Percentiles rank a stretch among this genome's conserved stretches.
phyloP scores from a whole-genome alignment of 2,329 filamentous ascomycete species.

The Aurifilum marmelostoma region DNA sequence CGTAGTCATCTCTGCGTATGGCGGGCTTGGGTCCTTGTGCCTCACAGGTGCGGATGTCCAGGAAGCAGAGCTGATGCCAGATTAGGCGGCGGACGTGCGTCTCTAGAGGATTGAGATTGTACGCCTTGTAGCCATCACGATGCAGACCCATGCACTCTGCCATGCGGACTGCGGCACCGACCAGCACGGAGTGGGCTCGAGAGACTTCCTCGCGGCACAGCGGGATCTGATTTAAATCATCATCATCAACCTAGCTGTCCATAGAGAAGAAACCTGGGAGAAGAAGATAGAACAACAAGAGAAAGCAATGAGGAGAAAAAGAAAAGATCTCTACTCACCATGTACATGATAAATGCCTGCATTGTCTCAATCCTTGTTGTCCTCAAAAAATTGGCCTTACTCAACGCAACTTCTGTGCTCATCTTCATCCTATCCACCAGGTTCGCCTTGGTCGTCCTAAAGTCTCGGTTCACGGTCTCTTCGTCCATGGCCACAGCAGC shows the following conservation, averaged over 20 bases:
- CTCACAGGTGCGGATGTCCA: constrained; percentile 76
- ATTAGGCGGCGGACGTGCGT: constrained; percentile 72
- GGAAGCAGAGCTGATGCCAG: constrained; percentile 78
- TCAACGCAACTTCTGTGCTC: constrained; percentile 68
- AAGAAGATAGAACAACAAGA: background rate
- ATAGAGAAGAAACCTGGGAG: background rate
- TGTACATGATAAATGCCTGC: constrained; percentile 77
- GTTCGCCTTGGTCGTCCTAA: constrained; percentile 57
- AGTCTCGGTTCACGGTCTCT: constrained; percentile 51
- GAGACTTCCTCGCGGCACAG: constrained; percentile 74
- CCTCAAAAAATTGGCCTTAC: constrained; percentile 70
- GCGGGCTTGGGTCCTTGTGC: constrained; percentile 72
- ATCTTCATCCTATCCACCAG: constrained; percentile 67
- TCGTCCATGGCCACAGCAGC: constrained; percentile 69
- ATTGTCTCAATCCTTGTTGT: constrained; percentile 74
- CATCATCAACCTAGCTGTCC: constrained; percentile 31
- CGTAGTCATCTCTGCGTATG: constrained; percentile 75
- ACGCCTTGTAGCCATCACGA: constrained; percentile 65
- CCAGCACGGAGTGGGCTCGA: constrained; percentile 71
- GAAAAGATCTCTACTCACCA: constrained; percentile 51
- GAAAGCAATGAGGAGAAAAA: background rate
- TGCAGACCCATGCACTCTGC: constrained; percentile 80
- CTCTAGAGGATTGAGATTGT: constrained; percentile 68
- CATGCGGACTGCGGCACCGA: constrained; percentile 72
- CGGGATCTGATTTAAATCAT: constrained; percentile 60